Conservation (phyloP, 2,329 filamentous ascomycete species). For the Penicillium sp. region DNA sequence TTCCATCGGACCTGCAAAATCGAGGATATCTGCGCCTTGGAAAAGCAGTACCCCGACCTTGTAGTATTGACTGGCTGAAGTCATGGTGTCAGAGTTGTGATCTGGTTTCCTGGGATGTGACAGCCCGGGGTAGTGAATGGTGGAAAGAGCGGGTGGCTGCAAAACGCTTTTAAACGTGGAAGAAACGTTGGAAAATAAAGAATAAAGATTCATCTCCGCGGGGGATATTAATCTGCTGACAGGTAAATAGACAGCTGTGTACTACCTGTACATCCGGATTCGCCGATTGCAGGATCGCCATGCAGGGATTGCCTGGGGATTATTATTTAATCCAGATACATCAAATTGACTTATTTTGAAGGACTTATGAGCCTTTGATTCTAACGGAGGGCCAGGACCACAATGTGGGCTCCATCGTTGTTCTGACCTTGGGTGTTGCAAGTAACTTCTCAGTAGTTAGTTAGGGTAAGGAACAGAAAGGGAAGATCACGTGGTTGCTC, state of each 20-base stretch:
- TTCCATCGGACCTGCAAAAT: constrained; percentile 40
- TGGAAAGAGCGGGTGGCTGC: background rate
- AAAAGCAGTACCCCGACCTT: constrained; percentile 40
- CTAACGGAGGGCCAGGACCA: background rate
- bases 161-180: background rate
- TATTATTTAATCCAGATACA: background rate
- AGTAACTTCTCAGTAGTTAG: too few species aligned
- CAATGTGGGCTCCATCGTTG: constrained; percentile 11
- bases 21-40: constrained; percentile 37
- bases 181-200: background rate
- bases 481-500: too few species aligned
- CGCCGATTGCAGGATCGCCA: background rate
- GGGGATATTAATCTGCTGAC: constrained; percentile 7
- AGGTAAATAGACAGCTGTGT: constrained; percentile 10
- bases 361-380: background rate
- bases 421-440: constrained; percentile 3
- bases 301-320: background rate
- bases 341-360: too few species aligned
- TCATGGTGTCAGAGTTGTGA: constrained; percentile 7
- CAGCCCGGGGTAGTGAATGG: background rate
- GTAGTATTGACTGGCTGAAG: constrained; percentile 22
- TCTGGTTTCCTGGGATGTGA: background rate
- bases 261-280: constrained; percentile 1
- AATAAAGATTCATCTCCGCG: constrained; percentile 7
- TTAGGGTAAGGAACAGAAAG: too few species aligned